These are phyloP conservation scores for Epichloe festucae DNA, from an alignment of 2,329 filamentous ascomycete genomes.

Conservation along the genomic window DNA sequence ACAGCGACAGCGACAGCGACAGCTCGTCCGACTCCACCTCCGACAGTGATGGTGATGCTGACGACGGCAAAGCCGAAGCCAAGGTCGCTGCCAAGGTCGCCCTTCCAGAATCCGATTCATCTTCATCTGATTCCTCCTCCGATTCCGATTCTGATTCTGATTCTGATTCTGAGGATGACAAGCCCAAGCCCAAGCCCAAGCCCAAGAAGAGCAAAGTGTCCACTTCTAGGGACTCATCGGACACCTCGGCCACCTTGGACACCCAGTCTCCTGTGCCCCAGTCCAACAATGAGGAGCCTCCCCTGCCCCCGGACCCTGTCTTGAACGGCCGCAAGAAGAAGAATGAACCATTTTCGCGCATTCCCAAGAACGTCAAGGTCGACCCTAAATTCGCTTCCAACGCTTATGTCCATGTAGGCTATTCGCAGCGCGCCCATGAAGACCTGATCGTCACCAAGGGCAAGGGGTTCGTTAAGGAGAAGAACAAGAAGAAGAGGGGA, in stretches of 20 bases:
- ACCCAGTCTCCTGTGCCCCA: conserved; percentile 31
- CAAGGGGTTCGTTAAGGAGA: conserved; percentile 98
- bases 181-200: conserved; percentile 14
- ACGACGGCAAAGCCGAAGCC: conserved; percentile 3
- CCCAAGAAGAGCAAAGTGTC: conserved; percentile 9
- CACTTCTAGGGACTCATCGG: conserved; percentile 21
- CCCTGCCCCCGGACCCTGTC: conserved; percentile 43
- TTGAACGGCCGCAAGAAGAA: conserved; percentile 32
- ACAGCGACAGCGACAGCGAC: conserved; percentile 4
- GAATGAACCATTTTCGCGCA: conserved; percentile 64
- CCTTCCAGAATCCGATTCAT: conserved; percentile 13
- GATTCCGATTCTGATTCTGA: conserved; percentile 20
- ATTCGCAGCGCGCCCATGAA: conserved; percentile 77
- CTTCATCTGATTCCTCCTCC: conserved; percentile 20
- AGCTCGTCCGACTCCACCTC: conserved; percentile 12
- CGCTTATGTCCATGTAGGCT: conserved; percentile 70
- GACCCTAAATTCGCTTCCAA: conserved; percentile 64
- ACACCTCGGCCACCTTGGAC: conserved; percentile 38
- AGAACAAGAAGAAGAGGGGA: conserved; percentile 95
- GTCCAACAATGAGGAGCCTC: conserved; percentile 27
- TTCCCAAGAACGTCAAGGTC: conserved; percentile 54
- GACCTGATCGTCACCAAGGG: conserved; percentile 85
- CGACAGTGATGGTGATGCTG: conserved; percentile 6
- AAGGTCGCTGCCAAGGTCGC: conserved; percentile 14
- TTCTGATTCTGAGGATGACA: conserved; percentile 18